phyloP scores from a whole-genome alignment of 495 filamentous ascomycete species.

The Penicillium parvum region DNA sequence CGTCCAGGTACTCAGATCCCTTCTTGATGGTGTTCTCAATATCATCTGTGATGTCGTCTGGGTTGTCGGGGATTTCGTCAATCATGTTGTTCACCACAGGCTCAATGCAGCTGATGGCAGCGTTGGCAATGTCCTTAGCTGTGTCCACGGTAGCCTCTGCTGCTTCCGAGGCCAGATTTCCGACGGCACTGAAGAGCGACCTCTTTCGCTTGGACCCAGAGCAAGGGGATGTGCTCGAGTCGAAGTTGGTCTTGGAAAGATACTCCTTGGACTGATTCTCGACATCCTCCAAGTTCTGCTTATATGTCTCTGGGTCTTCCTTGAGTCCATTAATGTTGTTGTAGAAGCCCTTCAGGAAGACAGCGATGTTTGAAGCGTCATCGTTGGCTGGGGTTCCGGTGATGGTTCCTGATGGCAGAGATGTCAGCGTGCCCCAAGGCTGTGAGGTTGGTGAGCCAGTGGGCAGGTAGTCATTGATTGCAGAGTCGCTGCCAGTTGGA shows the following conservation, averaged over 20 bases:
- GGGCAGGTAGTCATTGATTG: background rate
- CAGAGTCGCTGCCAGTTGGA: background rate
- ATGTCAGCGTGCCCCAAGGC: background rate
- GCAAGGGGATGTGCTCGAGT: background rate
- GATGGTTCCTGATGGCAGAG: background rate
- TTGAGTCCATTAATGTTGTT: conserved; percentile 1
- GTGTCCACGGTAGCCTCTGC: background rate
- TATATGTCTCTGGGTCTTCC: background rate
- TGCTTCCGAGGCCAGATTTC: background rate
- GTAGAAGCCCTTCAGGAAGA: background rate
- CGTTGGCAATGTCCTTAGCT: background rate
- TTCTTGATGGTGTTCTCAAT: background rate
- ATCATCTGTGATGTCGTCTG: background rate
- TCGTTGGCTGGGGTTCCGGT: background rate
- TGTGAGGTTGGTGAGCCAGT: background rate
- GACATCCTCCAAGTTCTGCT: background rate
- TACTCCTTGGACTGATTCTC: background rate
- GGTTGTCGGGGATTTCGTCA: background rate
- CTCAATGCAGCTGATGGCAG: background rate
- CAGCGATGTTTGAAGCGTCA: background rate
- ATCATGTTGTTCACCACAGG: background rate
- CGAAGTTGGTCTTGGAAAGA: background rate
- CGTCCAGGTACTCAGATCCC: background rate
- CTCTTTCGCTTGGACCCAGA: background rate
- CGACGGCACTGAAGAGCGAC: background rate